phyloP scores from a whole-genome alignment of 805 yeast species.

The Spathaspora gorwiae region DNA sequence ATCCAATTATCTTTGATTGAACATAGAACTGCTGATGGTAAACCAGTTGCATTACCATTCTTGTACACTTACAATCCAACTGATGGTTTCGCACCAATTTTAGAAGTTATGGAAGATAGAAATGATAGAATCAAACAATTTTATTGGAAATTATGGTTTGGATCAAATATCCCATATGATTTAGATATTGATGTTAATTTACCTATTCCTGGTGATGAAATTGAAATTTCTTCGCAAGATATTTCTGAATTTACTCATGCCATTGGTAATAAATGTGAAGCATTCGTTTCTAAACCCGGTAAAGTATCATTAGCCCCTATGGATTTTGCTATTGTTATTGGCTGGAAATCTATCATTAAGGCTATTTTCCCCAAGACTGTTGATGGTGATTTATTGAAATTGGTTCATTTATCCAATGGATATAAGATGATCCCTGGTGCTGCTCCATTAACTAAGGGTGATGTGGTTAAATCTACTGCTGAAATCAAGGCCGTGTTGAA shows the following conservation, averaged over 20 bases:
- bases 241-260: constrained; percentile 94
- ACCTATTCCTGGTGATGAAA: constrained; percentile 64
- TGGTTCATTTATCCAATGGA: constrained; percentile 93
- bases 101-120: constrained; percentile 85
- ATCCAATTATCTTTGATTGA: constrained; percentile 78
- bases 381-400: constrained; percentile 91
- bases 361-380: constrained; percentile 96
- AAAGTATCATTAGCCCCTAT: constrained; percentile 88
- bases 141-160: constrained; percentile 98
- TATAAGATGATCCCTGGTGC: constrained; percentile 93
- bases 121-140: constrained; percentile 90
- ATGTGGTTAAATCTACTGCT: constrained; percentile 76
- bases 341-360: constrained; percentile 97
- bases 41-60: constrained; percentile 71
- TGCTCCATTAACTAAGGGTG: constrained; percentile 82
- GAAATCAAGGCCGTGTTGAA: constrained; percentile 83
- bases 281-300: constrained; percentile 84
- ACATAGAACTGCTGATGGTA: constrained; percentile 76
- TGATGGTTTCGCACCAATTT: constrained; percentile 93
- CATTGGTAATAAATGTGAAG: constrained; percentile 95
- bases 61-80: constrained; percentile 74
- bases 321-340: constrained; percentile 98
- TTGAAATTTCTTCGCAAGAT: constrained; percentile 66
- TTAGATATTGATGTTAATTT: constrained; percentile 68
- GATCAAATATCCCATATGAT: constrained; percentile 53